Evolutionary conservation across 306 rosid species (phyloP).

Genomic region (Senna siamea): DNA sequence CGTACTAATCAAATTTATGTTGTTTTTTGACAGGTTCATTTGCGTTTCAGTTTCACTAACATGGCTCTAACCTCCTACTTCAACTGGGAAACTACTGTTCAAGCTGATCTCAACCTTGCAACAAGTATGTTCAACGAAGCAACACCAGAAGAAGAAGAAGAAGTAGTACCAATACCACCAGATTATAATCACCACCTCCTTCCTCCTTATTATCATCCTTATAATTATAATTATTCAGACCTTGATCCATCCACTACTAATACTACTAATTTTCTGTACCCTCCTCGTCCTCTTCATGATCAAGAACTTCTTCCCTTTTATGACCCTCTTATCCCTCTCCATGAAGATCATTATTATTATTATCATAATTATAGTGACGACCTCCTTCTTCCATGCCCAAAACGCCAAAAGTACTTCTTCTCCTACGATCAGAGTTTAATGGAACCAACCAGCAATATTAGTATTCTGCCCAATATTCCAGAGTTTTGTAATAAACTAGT

Average conservation of each 20-base stretch:
- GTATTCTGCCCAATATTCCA: neutral
- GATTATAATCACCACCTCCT: neutral
- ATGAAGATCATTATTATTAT: neutral
- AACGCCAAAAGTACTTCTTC: slow-evolving; percentile 43
- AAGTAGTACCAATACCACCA: neutral
- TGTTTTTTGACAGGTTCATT: too few species aligned
- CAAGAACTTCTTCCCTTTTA: too few species aligned
- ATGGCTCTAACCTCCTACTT: slow-evolving; percentile 42
- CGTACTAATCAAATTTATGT: too few species aligned
- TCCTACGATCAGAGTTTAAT: neutral
- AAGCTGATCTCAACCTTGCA: slow-evolving; percentile 31
- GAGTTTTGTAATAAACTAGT: neutral
- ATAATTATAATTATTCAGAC: neutral
- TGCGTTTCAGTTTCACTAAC: too few species aligned
- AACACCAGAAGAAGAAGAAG: slow-evolving; percentile 6
- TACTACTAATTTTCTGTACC: neutral
- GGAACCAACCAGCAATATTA: neutral
- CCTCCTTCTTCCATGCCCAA: slow-evolving; percentile 31
- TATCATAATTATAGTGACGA: neutral
- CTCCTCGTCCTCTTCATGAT: slow-evolving; percentile 1
- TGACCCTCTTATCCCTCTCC: too few species aligned
- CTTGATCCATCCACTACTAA: too few species aligned
- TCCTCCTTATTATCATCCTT: neutral
- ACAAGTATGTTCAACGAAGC: slow-evolving; percentile 24
- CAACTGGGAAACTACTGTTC: slow-evolving; percentile 33